phyloP scores from a whole-genome alignment of 164 flowering plant genomes.

The Chloranthus sessilifolius region DNA sequence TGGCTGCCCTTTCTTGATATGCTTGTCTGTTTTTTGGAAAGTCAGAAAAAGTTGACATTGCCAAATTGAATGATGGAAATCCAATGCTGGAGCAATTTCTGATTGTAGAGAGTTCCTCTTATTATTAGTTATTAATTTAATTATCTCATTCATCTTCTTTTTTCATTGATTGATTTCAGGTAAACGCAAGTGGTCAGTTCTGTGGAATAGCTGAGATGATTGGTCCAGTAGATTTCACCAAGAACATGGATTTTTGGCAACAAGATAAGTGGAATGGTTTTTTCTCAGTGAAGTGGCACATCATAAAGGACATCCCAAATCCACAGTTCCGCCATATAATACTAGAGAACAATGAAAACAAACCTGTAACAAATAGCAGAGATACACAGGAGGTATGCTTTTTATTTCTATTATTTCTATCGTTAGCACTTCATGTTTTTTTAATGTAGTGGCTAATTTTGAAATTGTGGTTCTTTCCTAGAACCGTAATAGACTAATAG shows the following conservation, averaged over 20 bases:
- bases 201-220: slow-evolving; percentile 86
- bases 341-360: slow-evolving; percentile 67
- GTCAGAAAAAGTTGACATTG: too few relatives aligned
- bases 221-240: slow-evolving; percentile 63
- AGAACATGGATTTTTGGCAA: slow-evolving; percentile 81
- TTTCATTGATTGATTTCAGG: slow-evolving; percentile 28
- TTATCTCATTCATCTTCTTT: too few relatives aligned
- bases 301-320: slow-evolving; percentile 75
- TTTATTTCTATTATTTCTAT: slow-evolving; percentile 2
- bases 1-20: too few relatives aligned
- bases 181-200: slow-evolving; percentile 86
- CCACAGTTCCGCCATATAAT: slow-evolving; percentile 60
- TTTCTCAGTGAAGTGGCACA: slow-evolving; percentile 83
- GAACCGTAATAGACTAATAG: too few relatives aligned
- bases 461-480: too few relatives aligned
- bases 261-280: slow-evolving; percentile 85
- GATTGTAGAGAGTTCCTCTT: too few relatives aligned
- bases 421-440: not conserved
- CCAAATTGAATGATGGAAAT: too few relatives aligned
- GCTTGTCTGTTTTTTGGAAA: too few relatives aligned
- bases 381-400: slow-evolving; percentile 69
- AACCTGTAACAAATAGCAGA: slow-evolving; percentile 75
- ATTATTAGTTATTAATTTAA: too few relatives aligned
- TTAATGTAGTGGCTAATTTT: too few relatives aligned
- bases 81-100: too few relatives aligned